Base-by-base conservation (phyloP, 2,329 filamentous ascomycete genomes). In the Albophoma yamanashiensis region DNA sequence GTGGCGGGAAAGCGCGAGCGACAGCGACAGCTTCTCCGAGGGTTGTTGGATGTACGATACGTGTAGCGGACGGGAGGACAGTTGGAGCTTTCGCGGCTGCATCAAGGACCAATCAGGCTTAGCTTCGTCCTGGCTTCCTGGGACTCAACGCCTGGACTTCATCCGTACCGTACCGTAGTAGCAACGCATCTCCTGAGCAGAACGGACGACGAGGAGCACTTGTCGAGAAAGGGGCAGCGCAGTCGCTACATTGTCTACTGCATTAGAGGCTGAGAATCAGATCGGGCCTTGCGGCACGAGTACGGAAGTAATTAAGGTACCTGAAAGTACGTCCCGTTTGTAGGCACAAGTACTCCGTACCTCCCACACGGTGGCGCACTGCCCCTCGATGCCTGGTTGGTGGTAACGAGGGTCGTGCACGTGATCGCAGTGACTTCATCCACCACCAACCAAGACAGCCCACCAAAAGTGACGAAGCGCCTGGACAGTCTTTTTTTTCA, bases 391-490 rank as follows among this genome's bases (percentile, higher is more conserved):
- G 17, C 27, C 12, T 14, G 50, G 27, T 31, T 53, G 50, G 27
- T 20, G 17, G 40, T n/a, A 58, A 58, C 45, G 58, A 61, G 62
- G 62, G 64, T 27, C 43, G 22, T n/a, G 9, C 61, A 69, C 67
- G 67, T 69, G 67, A 69, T 43, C 39, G n/a, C 5, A 40, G 61
- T 65, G 64, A 68, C 66, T 63, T 66, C 66, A 69, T 66, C 61
- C 67, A 63, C 63, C 66, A 63, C 62, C 62, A 63, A 65, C 60
- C 55, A 59, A 57, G 38, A 40, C 59, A 63, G 58, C 64, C 64
- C 62, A 63, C 62, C 63, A 61, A 65, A 65, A 62, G 56, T 62
- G 60, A 61, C 59, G 59, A 59, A 63, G 62, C 55, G 56, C 45
- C 42, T 27, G 20, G 52, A 58, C 25, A 17, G 38, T 58, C 57